Percentiles rank a stretch among this genome's conserved stretches.
Conservation (phyloP, 176 grass and related monocot genomes). For the Cymbopogon citratus region DNA sequence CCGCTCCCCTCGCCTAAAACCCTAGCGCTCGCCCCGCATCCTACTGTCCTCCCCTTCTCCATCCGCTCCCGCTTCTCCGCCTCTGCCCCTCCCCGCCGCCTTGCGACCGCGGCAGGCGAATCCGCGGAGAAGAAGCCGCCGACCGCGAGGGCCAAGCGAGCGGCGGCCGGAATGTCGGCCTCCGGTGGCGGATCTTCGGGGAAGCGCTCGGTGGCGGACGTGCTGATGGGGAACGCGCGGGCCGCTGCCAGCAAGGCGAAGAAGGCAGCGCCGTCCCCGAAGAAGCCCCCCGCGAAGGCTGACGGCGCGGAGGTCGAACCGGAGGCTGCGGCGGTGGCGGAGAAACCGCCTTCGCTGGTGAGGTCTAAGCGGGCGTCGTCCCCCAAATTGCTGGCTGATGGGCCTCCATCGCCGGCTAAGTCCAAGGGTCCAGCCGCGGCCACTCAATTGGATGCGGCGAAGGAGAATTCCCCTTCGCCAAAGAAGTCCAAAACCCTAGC, state of each 20-base stretch:
- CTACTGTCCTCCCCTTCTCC: neutral
- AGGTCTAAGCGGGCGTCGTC: conserved; percentile 39
- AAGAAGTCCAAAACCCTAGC: conserved; percentile 56
- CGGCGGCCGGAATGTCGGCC: conserved; percentile 44
- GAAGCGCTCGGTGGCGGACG: conserved; percentile 76
- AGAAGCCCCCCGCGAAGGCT: conserved; percentile 45
- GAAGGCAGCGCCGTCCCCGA: conserved; percentile 50
- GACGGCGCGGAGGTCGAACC: conserved; percentile 15
- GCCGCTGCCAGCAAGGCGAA: conserved; percentile 53
- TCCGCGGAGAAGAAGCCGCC: conserved; percentile 37
- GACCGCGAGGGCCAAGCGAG: conserved; percentile 17
- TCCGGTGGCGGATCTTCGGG: conserved; percentile 16
- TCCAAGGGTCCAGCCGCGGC: conserved; percentile 19
- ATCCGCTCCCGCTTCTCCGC: conserved; percentile 1
- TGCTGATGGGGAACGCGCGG: conserved; percentile 85
- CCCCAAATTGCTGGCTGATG: conserved; percentile 1
- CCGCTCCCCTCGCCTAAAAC: conserved; percentile 43
- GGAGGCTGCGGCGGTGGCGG: conserved; percentile 18
- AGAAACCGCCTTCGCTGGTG: conserved; percentile 25
- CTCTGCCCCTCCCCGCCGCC: conserved; percentile 9
- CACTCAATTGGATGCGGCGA: conserved; percentile 10
- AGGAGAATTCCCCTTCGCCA: conserved; percentile 29
- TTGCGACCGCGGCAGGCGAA: conserved; percentile 11
- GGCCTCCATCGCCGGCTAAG: conserved; percentile 26
- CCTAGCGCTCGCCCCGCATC: conserved; percentile 24